Conservation (phyloP, 176 grass and related monocot species). For the Oryza rufipogon region DNA sequence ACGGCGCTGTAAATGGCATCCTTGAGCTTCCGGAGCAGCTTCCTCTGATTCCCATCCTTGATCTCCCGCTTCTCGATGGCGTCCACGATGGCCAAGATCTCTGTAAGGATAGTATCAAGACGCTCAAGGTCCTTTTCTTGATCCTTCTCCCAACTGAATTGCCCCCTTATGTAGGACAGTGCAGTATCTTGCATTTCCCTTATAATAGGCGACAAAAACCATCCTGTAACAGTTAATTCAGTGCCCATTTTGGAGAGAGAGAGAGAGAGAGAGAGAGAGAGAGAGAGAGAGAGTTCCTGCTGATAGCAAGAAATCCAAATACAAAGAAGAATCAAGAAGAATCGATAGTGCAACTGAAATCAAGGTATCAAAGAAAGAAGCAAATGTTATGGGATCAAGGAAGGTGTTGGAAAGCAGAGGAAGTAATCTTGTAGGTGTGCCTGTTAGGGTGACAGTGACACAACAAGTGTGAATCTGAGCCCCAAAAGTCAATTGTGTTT, state of each 20-base stretch:
- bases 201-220: conserved; percentile 66
- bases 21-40: conserved; percentile 56
- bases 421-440: neutral
- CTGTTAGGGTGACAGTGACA: neutral
- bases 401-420: neutral
- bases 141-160: conserved; percentile 49
- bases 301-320: conserved; percentile 4
- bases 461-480: neutral
- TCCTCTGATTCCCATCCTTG: conserved; percentile 47
- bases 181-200: conserved; percentile 53
- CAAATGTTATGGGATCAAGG: neutral
- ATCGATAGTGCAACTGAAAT: neutral
- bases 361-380: conserved; percentile 1
- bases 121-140: conserved; percentile 54
- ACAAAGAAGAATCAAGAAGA: conserved; percentile 17
- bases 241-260: conserved; percentile 26
- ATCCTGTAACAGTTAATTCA: conserved; percentile 51
- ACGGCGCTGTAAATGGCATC: conserved; percentile 61
- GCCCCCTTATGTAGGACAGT: conserved; percentile 53
- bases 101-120: conserved; percentile 51
- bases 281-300: neutral
- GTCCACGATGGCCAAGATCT: conserved; percentile 48
- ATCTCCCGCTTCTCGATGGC: conserved; percentile 54
- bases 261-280: too few relatives aligned
- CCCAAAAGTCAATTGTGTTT: neutral